These are phyloP conservation scores for Talaromyces islandicus DNA, from an alignment of 2,329 filamentous ascomycete species.

Conservation along the genomic window DNA sequence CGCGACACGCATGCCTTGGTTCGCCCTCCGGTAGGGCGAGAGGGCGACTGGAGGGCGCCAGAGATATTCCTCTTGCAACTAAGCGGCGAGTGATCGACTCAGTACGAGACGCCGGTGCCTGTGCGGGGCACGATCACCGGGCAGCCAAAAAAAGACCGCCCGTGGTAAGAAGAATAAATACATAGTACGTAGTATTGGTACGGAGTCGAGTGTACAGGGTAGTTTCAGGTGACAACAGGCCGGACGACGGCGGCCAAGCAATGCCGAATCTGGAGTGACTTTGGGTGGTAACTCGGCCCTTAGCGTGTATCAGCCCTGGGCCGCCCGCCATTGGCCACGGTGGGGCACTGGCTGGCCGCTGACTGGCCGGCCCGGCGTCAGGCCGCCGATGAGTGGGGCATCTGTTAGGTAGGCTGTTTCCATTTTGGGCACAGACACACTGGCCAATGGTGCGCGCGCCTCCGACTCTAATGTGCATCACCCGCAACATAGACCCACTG, in stretches of 20 bases:
- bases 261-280: background rate
- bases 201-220: background rate
- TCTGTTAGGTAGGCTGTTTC: conserved; percentile 3
- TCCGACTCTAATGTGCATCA: background rate
- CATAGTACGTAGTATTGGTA: too few relatives aligned
- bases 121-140: background rate
- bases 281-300: background rate
- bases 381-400: background rate
- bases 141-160: background rate
- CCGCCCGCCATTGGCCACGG: background rate
- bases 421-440: conserved; percentile 6
- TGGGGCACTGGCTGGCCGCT: background rate
- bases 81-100: background rate
- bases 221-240: background rate
- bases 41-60: too few relatives aligned
- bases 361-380: background rate
- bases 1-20: conserved; percentile 2
- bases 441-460: conserved; percentile 5
- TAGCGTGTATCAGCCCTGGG: background rate
- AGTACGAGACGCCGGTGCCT: background rate
- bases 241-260: background rate
- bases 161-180: too few relatives aligned
- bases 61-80: too few relatives aligned
- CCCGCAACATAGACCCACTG: background rate
- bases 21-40: background rate